Conservation (phyloP, 225 moss, liverwort and hornwort genomes). For the Polytrichum commune region DNA sequence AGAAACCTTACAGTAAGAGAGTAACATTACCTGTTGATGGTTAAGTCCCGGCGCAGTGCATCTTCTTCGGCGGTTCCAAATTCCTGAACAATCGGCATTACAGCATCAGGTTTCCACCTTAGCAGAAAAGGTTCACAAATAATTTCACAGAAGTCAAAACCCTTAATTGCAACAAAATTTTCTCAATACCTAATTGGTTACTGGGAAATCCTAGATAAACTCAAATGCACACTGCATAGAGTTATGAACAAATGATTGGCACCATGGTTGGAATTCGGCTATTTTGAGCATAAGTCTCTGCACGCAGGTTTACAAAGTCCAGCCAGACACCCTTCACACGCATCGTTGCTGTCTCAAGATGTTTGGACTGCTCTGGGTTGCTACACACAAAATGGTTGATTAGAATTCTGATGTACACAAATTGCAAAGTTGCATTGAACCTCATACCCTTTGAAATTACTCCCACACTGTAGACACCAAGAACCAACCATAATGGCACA, state of each 20-base stretch:
- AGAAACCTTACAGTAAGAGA: background rate
- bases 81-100: constrained; percentile 36
- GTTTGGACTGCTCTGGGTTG: constrained; percentile 95
- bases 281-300: constrained; percentile 71
- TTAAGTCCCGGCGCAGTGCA: constrained; percentile 78
- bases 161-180: too few relatives aligned
- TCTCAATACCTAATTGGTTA: too few relatives aligned
- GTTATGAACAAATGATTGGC: constrained; percentile 2
- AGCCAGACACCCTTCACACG: constrained; percentile 70
- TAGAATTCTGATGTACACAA: background rate
- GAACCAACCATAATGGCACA: too few relatives aligned
- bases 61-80: constrained; percentile 88
- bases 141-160: too few relatives aligned
- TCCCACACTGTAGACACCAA: too few relatives aligned
- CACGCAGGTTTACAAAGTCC: constrained; percentile 89
- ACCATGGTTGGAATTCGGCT: constrained; percentile 92
- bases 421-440: background rate
- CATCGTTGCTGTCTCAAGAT: constrained; percentile 95
- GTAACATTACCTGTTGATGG: constrained; percentile 67
- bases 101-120: background rate
- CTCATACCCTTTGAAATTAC: too few relatives aligned
- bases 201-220: too few relatives aligned
- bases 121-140: background rate
- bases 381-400: constrained; percentile 27
- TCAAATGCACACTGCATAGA: too few relatives aligned